These are phyloP conservation scores for Zygoascus biomembranicola DNA, from an alignment of 805 yeast species.

Conservation along the genomic window DNA sequence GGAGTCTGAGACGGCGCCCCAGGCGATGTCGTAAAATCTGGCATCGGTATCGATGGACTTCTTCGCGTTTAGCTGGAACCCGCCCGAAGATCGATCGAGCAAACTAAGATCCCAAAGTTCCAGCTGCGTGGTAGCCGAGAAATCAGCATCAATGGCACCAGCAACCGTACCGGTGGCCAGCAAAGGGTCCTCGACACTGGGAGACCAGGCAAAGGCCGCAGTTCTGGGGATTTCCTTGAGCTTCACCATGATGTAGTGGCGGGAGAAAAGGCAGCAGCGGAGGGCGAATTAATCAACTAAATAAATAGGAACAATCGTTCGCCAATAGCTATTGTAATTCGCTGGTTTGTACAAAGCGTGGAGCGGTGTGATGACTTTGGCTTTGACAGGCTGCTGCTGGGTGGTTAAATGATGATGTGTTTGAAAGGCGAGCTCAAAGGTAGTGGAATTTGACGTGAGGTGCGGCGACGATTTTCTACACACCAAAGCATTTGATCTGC, in stretches of 20 bases:
- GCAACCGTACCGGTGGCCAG: conserved; percentile 92
- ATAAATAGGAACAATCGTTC: no score
- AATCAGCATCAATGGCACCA: conserved; percentile 86
- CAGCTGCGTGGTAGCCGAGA: conserved; percentile 67
- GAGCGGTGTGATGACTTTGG: no score
- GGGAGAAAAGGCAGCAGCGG: no score
- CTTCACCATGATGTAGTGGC: conserved; percentile 54
- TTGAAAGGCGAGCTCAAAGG: not conserved
- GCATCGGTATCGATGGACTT: conserved; percentile 42
- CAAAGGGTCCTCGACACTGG: conserved; percentile 54
- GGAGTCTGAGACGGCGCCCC: conserved; percentile 56
- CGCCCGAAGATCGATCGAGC: conserved; percentile 26
- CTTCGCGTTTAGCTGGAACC: conserved; percentile 32
- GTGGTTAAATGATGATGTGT: not conserved
- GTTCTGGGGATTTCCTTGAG: conserved; percentile 76
- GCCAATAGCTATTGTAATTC: no score
- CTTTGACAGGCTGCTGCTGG: not conserved
- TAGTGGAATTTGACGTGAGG: not conserved
- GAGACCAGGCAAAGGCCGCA: conserved; percentile 96
- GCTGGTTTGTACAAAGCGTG: no score
- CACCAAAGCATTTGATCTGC: no score
- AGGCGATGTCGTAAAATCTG: conserved; percentile 71
- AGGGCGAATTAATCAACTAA: no score
- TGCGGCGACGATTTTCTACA: not conserved
- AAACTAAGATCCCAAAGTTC: conserved; percentile 65